Conservation (phyloP, 2,329 filamentous ascomycete species). For the Diaporthe vexans region DNA sequence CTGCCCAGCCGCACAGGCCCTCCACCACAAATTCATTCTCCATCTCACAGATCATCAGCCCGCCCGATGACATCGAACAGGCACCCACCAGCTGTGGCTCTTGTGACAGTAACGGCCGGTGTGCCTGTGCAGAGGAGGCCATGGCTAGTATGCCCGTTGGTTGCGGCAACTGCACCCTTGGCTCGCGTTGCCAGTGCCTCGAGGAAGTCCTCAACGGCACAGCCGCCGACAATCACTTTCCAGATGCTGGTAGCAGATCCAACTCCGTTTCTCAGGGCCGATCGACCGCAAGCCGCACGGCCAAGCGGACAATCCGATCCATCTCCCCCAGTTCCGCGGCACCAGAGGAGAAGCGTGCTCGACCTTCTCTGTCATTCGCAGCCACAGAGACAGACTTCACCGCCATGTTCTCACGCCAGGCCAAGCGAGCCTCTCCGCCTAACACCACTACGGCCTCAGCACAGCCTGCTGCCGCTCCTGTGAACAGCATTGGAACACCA, state of each 20-base stretch:
- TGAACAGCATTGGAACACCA: conserved; percentile 35
- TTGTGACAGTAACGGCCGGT: conserved; percentile 66
- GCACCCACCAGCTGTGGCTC: conserved; percentile 66
- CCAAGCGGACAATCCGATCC: conserved; percentile 41
- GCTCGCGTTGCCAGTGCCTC: conserved; percentile 74
- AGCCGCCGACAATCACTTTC: background rate
- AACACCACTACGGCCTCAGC: conserved; percentile 41
- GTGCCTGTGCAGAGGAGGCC: conserved; percentile 72
- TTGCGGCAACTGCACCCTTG: conserved; percentile 76
- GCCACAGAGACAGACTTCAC: conserved; percentile 83
- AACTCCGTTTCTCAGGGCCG: conserved; percentile 23
- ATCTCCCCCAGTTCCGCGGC: conserved; percentile 58
- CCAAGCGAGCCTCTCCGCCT: conserved; percentile 47
- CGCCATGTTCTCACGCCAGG: conserved; percentile 69
- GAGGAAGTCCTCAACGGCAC: conserved; percentile 58
- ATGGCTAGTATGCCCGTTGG: conserved; percentile 67
- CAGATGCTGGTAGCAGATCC: conserved; percentile 43
- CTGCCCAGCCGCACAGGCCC: conserved; percentile 45
- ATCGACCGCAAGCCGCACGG: conserved; percentile 32
- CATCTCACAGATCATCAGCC: conserved; percentile 70
- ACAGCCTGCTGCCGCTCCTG: conserved; percentile 52
- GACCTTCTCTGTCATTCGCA: conserved; percentile 57
- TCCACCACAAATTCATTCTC: conserved; percentile 57
- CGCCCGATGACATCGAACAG: conserved; percentile 59
- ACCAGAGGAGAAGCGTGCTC: conserved; percentile 69